These are phyloP conservation scores for Blastomyces parvus DNA, from an alignment of 2,329 filamentous ascomycete species.

Conservation along the genomic window DNA sequence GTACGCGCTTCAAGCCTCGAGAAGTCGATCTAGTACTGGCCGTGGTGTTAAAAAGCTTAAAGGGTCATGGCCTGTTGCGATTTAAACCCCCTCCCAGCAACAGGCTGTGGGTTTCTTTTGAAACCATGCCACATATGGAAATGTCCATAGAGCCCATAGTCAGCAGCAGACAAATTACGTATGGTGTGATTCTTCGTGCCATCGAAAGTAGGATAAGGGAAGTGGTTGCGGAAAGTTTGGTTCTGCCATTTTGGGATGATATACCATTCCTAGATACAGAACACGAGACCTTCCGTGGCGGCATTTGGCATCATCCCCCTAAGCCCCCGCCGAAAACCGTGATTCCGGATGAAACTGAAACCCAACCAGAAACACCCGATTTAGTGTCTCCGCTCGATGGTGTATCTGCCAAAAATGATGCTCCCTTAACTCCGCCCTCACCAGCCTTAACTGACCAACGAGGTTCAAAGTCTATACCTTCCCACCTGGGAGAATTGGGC, in stretches of 20 bases:
- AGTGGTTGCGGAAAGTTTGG: constrained; percentile 82
- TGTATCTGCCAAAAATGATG: constrained; percentile 25
- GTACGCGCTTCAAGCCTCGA: constrained; percentile 74
- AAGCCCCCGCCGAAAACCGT: constrained; percentile 34
- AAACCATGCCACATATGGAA: constrained; percentile 86
- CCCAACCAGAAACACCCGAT: constrained; percentile 18
- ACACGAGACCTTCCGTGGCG: constrained; percentile 69
- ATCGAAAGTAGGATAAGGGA: constrained; percentile 95
- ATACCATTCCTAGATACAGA: constrained; percentile 79
- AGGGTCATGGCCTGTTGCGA: constrained; percentile 74
- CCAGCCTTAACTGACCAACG: constrained; percentile 24
- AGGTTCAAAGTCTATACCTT: constrained; percentile 21
- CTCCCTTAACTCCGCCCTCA: constrained; percentile 26
- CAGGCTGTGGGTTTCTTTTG: constrained; percentile 90
- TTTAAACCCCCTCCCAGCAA: constrained; percentile 95
- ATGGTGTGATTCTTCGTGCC: constrained; percentile 78
- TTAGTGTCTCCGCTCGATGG: constrained; percentile 19
- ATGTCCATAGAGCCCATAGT: constrained; percentile 94
- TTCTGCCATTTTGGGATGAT: constrained; percentile 93
- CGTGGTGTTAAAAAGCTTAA: constrained; percentile 71
- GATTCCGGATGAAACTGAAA: constrained; percentile 30
- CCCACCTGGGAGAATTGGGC: constrained; percentile 18
- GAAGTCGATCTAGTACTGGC: constrained; percentile 86
- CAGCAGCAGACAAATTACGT: constrained; percentile 89
- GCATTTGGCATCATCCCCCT: constrained; percentile 54